Conservation (phyloP, 108 stramenopile species). For the Licmophora abbreviata region DNA sequence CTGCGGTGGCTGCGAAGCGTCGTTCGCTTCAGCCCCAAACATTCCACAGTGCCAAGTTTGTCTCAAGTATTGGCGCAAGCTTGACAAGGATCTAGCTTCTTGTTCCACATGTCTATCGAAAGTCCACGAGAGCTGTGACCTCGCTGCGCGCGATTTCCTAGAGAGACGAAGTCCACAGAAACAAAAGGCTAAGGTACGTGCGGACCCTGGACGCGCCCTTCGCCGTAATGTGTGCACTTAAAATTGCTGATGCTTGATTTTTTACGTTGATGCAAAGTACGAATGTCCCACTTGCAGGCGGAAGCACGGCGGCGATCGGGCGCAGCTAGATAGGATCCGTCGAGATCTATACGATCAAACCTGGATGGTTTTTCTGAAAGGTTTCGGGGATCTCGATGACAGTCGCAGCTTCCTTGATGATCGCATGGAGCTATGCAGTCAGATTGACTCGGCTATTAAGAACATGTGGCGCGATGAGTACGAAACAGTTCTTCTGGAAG, state of each 20-base stretch:
- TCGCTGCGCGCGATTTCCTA: slow-evolving; percentile 12
- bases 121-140: slow-evolving; percentile 29
- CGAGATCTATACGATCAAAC: slow-evolving; percentile 26
- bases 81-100: slow-evolving; percentile 33
- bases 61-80: slow-evolving; percentile 24
- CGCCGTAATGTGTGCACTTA: neutral
- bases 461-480: slow-evolving; percentile 54
- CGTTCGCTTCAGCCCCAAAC: slow-evolving; percentile 16
- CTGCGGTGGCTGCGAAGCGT: slow-evolving; percentile 58
- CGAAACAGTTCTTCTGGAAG: slow-evolving; percentile 34
- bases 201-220: neutral
- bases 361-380: slow-evolving; percentile 15
- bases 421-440: slow-evolving; percentile 40
- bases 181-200: neutral
- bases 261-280: slow-evolving; percentile 11
- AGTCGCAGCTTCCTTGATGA: too few relatives aligned
- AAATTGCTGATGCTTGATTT: neutral
- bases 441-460: slow-evolving; percentile 46
- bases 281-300: slow-evolving; percentile 28
- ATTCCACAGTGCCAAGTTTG: slow-evolving; percentile 34
- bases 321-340: slow-evolving; percentile 14
- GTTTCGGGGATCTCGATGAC: slow-evolving; percentile 21
- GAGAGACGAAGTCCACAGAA: slow-evolving; percentile 1
- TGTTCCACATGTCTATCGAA: slow-evolving; percentile 29
- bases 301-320: slow-evolving; percentile 15